Base-by-base conservation (phyloP, 768 basidiomycete genomes). In the Baorangia bicolor region DNA sequence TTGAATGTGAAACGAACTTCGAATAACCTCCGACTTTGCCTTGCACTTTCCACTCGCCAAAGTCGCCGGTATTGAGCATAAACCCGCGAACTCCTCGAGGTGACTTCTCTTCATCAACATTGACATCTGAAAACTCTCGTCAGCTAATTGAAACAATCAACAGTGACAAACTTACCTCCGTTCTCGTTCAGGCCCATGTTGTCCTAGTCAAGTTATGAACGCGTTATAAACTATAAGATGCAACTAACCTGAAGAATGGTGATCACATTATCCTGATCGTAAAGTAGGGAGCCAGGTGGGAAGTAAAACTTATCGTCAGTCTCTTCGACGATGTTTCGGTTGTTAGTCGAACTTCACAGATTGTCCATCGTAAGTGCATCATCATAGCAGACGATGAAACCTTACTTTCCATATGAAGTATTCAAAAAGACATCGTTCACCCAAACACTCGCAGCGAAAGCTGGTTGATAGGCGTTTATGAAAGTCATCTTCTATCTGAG, bases 361-460 rank as follows among this genome's bases (percentile, higher is more conserved):
- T 37, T 27, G n/a, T 30, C 27, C 11, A 14, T 60, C 38, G 8
- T 57, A 42, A 59, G 33, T 16, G 27, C 11, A 41, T 27, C 39
- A 38, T 25, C 31, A 43, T 11, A 52, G 30, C n/a, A 40, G 42
- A 28, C 18, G 13, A 16, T 8, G 42, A 8, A 10, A 31, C 72
- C 81, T 55, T 61, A 88, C 87, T 88, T 90, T 73, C 88, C 88
- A 56, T 83, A 88, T 0, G 88, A 84, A 2, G 89, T 90, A 10
- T 76, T 77, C 42, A 93, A 68, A 75, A 92, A 91, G 5, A 79
- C 75, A 57, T 85, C 70, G 59, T 93, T 93, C 30, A 90, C 73
- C 87, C 89, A 92, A 14, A 92, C 84, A 49, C 87, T 89, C 3
- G 89, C 89, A 28, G 91, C 89, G 61, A 93, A 93, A 5, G 86